Percentiles rank a stretch among this genome's conserved stretches.
Conservation (phyloP, 1,284 basidiomycete species). For the Chalciporus sp. region DNA sequence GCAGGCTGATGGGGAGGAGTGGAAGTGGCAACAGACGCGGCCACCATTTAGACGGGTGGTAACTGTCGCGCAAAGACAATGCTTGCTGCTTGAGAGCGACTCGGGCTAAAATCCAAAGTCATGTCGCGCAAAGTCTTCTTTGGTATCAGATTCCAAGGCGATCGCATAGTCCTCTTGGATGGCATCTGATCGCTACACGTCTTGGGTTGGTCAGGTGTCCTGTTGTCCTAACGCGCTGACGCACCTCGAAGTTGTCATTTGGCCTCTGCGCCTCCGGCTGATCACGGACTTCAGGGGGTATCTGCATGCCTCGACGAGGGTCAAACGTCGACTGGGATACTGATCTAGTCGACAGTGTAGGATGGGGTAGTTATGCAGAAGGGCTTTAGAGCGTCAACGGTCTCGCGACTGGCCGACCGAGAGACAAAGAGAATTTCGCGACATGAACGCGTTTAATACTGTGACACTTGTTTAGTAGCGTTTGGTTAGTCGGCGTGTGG, state of each 20-base stretch:
- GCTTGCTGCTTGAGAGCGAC: conserved; percentile 11
- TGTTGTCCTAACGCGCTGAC: background rate
- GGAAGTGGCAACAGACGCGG: conserved; percentile 12
- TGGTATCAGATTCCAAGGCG: conserved; percentile 16
- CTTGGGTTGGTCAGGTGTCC: background rate
- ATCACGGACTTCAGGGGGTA: background rate
- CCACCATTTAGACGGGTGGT: conserved; percentile 20
- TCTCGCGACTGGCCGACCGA: no score
- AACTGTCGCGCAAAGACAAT: conserved; percentile 17
- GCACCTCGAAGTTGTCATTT: conserved; percentile 12
- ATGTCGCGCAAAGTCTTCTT: conserved; percentile 6
- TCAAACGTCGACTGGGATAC: background rate
- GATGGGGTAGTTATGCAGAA: no score
- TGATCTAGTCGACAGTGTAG: background rate
- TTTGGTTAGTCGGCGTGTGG: background rate
- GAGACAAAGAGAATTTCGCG: background rate
- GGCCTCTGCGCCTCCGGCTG: background rate
- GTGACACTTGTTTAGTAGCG: background rate
- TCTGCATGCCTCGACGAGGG: background rate
- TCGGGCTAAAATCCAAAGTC: background rate
- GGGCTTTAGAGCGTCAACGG: no score
- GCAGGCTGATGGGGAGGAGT: conserved; percentile 4
- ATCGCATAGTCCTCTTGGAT: conserved; percentile 30
- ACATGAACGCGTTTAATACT: no score
- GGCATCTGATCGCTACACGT: conserved; percentile 9